Evolutionary conservation across 2,329 filamentous ascomycete genomes (phyloP).

Genomic region (Colletotrichum tofieldiae): DNA sequence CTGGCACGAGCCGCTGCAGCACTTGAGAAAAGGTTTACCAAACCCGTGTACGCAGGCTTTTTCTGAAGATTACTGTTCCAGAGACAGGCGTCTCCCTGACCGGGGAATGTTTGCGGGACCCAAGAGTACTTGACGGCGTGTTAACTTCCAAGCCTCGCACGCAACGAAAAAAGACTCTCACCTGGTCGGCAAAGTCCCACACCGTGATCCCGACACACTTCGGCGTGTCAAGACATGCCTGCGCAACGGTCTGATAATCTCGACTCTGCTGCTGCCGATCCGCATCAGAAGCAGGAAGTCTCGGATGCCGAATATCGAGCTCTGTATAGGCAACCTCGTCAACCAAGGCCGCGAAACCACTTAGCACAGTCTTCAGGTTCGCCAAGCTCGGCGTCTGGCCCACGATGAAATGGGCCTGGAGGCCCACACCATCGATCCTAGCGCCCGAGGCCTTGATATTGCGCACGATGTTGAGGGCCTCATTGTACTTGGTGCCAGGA

Average conservation of each 20-base stretch:
- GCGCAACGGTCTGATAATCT: slow-evolving; percentile 62
- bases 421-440: slow-evolving; percentile 67
- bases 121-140: slow-evolving; percentile 45
- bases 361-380: slow-evolving; percentile 61
- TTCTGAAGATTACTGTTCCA: slow-evolving; percentile 58
- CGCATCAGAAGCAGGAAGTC: slow-evolving; percentile 47
- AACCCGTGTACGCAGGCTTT: slow-evolving; percentile 59
- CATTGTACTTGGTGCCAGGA: slow-evolving; percentile 66
- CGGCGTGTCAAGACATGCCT: slow-evolving; percentile 70
- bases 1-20: slow-evolving; percentile 10
- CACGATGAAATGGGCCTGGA: slow-evolving; percentile 66
- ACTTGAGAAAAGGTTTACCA: slow-evolving; percentile 45
- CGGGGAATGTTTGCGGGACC: slow-evolving; percentile 58
- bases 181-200: slow-evolving; percentile 61
- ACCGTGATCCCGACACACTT: slow-evolving; percentile 58
- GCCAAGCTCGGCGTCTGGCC: slow-evolving; percentile 58
- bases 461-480: slow-evolving; percentile 52
- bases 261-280: slow-evolving; percentile 49
- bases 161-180: slow-evolving; percentile 46
- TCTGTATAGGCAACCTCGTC: slow-evolving; percentile 66
- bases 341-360: slow-evolving; percentile 56
- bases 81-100: slow-evolving; percentile 57
- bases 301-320: slow-evolving; percentile 63
- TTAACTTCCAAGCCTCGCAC: background rate
- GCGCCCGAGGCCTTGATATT: slow-evolving; percentile 55